Evolutionary conservation across 164 flowering plant genomes (phyloP), one percentile per base, ranked within the genome.

Genomic region (Platanus orientalis): DNA sequence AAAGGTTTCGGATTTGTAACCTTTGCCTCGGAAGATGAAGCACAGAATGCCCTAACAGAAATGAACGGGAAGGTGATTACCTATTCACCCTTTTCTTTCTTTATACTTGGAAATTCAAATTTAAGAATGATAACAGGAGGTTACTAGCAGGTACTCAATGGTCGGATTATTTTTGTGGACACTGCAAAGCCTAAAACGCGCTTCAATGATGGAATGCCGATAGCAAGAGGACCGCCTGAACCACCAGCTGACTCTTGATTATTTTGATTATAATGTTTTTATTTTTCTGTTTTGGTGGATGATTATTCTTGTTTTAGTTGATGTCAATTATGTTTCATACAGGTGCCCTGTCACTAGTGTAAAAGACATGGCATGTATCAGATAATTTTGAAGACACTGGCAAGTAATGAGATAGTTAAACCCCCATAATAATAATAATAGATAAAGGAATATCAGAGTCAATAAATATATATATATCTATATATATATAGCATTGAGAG

Each of bases 1-100:
- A 91, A 87, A 75, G 97, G 96, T n/a, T 94, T 89, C 59, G 98
- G 96, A 20, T 94, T 90, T 71, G 90, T 94, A 29, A 89, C 98
- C 23, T 94, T 76, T 75, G 90, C 95, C 48, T 83, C 93, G n/a
- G 76, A 74, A 55, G 91, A 82, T 39, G 97, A 89, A 73, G 96
- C 95, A 12, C 64, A 84, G 16, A 84, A 79, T 6, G 97, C 97
- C 13, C 17, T 79, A 5, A 40, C 63, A 28, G 95, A 81, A 72
- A 83, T 94, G 96, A 79, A 87, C 58, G 95, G 91, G 57, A 90
- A 91, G 87, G 98, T 82, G 57, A 58, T 24, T 45, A 1, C 9
- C 61, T 7, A 19, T 14, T 13, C 17, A 49, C 40, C n/a, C 5
- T 28, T 42, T 48, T 16, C 20, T 16, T 45, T 45, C 49, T 45